Evolutionary conservation across 805 yeast species (phyloP), one percentile per base, ranked within the genome.

Genomic region (Metschnikowia lachancei): DNA sequence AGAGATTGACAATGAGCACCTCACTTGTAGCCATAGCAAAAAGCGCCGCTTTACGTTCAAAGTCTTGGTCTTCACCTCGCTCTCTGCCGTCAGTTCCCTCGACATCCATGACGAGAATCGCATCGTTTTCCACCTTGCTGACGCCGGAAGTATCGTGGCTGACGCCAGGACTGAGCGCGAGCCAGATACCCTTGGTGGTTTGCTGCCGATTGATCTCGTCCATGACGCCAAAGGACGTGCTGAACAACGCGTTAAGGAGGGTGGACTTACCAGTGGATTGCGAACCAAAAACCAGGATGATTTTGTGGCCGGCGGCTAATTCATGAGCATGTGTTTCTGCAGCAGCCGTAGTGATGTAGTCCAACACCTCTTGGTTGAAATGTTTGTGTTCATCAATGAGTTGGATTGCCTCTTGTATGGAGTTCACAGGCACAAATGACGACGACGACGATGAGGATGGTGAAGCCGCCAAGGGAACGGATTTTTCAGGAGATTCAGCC

Each of bases 1-100:
- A 94, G 61, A 92, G 81, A 65, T 94, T 94, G 36, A 94, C 85
- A 50, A 94, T 89, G 56, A 94, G 74, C 4, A 91, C 82, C 61
- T 94, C 98, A 13, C 94, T 82, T 0, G 97, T 91, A 10, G 97
- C 81, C 51, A 94, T 72, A 0, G 99, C 98, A 72, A 94, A 94
- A 36, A 94, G 70, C 0, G 98, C 98, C 1, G 97, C 91, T 57
- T 94, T 94, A 47, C 99, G 79, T 67, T 94, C 99, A 65, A 94
- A 94, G 67, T 94, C 99, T 66, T 94, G 97, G 66, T 94, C 98
- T 59, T 94, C 99, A 20, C 98, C 98, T 46, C 97, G 79, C 67
- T 94, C 99, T 50, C 97, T 78, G 40, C 99, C 98, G 69, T 94
- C 99, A 0, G 97, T 91, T 40, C 99, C 99, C 68, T 94, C 99